Conservation (phyloP, 306 rosid species). For the Casuarina cunninghamiana region DNA sequence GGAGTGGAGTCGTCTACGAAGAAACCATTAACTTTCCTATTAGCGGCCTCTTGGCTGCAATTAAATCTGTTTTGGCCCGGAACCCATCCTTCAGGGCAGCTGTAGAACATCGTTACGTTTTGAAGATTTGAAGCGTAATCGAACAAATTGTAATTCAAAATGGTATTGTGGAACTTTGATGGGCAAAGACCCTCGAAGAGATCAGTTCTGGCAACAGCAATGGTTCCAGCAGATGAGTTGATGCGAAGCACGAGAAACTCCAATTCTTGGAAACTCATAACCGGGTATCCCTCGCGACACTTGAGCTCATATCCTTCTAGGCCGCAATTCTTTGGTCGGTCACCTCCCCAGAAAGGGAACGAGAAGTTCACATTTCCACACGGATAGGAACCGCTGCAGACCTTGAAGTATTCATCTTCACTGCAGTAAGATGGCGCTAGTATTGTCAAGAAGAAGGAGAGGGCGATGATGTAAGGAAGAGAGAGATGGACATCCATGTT, state of each 20-base stretch:
- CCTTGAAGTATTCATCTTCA: slow-evolving; percentile 18
- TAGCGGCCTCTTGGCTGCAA: background rate
- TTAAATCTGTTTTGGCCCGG: background rate
- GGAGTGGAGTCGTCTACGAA: background rate
- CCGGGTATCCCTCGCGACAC: slow-evolving; percentile 22
- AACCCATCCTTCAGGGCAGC: background rate
- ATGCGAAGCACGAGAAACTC: slow-evolving; percentile 31
- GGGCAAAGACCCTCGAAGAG: slow-evolving; percentile 33
- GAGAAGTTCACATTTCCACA: slow-evolving; percentile 40
- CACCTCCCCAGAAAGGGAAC: slow-evolving; percentile 47
- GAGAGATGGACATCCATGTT: background rate
- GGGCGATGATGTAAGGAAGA: background rate
- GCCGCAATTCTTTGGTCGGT: slow-evolving; percentile 36
- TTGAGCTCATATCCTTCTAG: slow-evolving; percentile 34
- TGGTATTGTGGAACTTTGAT: background rate
- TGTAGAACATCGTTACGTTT: slow-evolving; percentile 29
- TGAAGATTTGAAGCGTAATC: slow-evolving; percentile 16
- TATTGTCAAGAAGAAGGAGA: slow-evolving; percentile 27
- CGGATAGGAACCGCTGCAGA: slow-evolving; percentile 31
- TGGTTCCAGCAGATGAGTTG: background rate
- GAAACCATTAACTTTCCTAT: background rate
- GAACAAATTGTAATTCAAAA: slow-evolving; percentile 29
- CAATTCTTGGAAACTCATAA: slow-evolving; percentile 21
- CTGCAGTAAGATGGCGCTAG: slow-evolving; percentile 15
- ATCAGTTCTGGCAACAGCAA: slow-evolving; percentile 39